These are phyloP conservation scores for Dioscorea alata DNA, from an alignment of 106 monocot genomes.

Conservation along the genomic window DNA sequence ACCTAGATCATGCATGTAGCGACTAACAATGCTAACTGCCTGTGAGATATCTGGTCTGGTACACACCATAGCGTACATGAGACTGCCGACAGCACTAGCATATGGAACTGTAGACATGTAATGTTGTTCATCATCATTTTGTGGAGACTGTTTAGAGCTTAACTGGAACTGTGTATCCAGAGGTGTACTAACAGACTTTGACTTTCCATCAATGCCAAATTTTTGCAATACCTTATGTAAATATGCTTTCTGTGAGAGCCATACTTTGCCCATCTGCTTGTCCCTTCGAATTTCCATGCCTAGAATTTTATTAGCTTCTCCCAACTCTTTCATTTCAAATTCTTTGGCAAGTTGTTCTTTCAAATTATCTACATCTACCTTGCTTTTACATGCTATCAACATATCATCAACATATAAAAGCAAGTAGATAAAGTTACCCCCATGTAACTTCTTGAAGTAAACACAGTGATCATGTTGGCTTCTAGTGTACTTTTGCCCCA, in stretches of 20 bases:
- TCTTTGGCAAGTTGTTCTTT: not conserved
- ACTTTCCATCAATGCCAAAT: not conserved
- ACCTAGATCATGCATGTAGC: not conserved
- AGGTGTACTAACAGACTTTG: not conserved
- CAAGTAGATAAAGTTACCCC: not conserved
- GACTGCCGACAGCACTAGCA: not conserved
- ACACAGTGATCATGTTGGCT: not conserved
- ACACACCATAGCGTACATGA: not conserved
- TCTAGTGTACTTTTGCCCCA: not conserved
- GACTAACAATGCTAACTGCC: not conserved
- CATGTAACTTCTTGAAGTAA: not conserved
- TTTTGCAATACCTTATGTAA: not conserved
- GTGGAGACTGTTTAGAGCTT: too few species aligned
- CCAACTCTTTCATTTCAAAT: not conserved
- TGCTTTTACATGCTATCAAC: constrained; percentile 1
- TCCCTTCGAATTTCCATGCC: not conserved
- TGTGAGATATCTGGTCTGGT: not conserved
- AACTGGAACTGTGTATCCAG: too few species aligned
- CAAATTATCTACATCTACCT: not conserved
- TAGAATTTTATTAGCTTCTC: not conserved
- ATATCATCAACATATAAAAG: constrained; percentile 3
- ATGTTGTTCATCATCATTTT: too few species aligned
- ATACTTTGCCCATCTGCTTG: not conserved
- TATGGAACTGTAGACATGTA: not conserved
- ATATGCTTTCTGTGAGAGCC: not conserved